Percentiles rank a stretch among this genome's conserved stretches.
Conservation (phyloP, 331 rosid genomes). For the Quercus phellos region DNA sequence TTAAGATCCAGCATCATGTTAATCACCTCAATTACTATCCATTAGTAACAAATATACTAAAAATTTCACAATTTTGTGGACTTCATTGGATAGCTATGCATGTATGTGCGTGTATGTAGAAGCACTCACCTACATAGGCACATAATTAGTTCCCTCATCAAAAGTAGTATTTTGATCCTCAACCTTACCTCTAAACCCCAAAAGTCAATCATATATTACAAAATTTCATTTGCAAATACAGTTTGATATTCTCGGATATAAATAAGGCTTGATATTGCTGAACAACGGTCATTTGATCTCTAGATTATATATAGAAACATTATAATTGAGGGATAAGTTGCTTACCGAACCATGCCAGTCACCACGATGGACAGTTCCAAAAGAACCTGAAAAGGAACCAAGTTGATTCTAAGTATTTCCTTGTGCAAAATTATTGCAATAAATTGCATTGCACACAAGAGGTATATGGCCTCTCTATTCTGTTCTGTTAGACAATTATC, state of each 20-base stretch:
- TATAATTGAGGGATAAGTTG: slow-evolving; percentile 3
- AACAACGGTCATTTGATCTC: neutral
- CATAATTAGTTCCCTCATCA: neutral
- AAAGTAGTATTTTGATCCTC: neutral
- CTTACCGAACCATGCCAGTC: slow-evolving; percentile 99
- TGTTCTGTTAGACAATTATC: slow-evolving; percentile 8
- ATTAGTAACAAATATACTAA: neutral
- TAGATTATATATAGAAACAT: slow-evolving; percentile 12
- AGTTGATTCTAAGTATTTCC: slow-evolving; percentile 18
- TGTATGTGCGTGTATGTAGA: neutral
- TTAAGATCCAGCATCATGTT: neutral
- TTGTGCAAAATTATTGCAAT: neutral
- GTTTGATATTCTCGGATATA: neutral
- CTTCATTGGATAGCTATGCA: neutral
- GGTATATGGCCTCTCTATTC: neutral
- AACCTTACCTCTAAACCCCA: neutral
- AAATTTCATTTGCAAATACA: neutral
- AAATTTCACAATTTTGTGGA: neutral
- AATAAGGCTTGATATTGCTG: neutral
- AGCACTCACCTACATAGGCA: neutral
- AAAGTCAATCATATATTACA: neutral
- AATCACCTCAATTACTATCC: neutral
- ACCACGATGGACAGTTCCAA: slow-evolving; percentile 96
- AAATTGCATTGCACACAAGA: slow-evolving; percentile 21
- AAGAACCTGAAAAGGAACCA: slow-evolving; percentile 76